A percentile compares a stretch with the other conserved stretches of the same genome.
Conservation (phyloP, 2,329 filamentous ascomycete genomes). For the Furcasterigmium furcatum region DNA sequence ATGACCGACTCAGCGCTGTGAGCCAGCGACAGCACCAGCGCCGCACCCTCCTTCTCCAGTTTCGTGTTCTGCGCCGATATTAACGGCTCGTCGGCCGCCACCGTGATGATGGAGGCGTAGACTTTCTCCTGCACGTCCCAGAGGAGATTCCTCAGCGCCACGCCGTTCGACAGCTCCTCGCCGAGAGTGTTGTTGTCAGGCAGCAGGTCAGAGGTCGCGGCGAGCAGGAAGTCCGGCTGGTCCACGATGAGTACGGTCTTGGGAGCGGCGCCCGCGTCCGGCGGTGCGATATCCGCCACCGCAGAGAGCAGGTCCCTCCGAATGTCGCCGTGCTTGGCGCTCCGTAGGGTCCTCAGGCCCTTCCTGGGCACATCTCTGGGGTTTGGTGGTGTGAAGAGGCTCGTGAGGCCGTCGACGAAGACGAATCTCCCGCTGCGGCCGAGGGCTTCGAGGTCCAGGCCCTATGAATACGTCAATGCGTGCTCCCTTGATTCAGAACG, state of each 20-base stretch:
- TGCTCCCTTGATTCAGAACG: neutral
- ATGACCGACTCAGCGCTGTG: constrained; percentile 72
- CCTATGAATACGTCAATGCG: constrained; percentile 34
- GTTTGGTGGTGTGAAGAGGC: constrained; percentile 39
- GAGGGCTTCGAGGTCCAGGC: constrained; percentile 66
- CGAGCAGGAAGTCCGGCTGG: constrained; percentile 62
- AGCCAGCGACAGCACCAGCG: constrained; percentile 68
- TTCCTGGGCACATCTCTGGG: neutral
- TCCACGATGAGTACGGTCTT: constrained; percentile 62
- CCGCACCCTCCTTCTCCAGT: constrained; percentile 67
- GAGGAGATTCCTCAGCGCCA: constrained; percentile 52
- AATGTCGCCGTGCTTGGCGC: constrained; percentile 30
- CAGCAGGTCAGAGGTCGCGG: constrained; percentile 34
- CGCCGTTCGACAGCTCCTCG: constrained; percentile 32
- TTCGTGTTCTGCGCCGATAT: constrained; percentile 57
- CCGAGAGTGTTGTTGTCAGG: constrained; percentile 18
- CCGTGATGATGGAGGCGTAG: constrained; percentile 62
- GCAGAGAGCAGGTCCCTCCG: constrained; percentile 33
- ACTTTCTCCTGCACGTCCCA: constrained; percentile 60
- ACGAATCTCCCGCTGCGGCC: constrained; percentile 56
- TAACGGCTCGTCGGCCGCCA: constrained; percentile 73
- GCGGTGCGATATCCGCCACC: constrained; percentile 33
- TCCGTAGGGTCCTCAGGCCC: constrained; percentile 21
- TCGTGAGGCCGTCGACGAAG: constrained; percentile 73
- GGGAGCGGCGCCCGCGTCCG: constrained; percentile 32